Percentiles rank a stretch among this genome's conserved stretches.
Conservation (phyloP, 805 yeast genomes). For the Candida sonorensis region DNA sequence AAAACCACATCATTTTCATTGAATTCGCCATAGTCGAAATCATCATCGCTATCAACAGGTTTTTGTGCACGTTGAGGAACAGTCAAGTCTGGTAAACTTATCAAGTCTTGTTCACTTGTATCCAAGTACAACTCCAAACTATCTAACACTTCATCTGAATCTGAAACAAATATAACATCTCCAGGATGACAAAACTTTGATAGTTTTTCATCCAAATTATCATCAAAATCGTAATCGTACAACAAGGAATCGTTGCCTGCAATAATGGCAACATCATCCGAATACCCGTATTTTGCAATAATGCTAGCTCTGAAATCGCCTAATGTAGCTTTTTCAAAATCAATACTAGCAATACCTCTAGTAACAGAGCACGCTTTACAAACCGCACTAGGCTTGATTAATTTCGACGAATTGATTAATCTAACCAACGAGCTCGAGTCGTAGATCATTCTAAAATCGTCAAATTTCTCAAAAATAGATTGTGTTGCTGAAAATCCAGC, state of each 20-base stretch:
- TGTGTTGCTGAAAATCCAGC: constrained; percentile 82
- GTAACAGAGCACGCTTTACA: constrained; percentile 64
- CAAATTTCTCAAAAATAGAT: constrained; percentile 42
- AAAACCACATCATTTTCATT: constrained; percentile 14
- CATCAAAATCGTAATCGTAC: constrained; percentile 86
- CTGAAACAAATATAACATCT: constrained; percentile 63
- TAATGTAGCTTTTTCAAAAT: constrained; percentile 31
- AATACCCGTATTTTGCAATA: constrained; percentile 44
- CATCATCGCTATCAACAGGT: constrained; percentile 5
- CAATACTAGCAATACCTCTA: constrained; percentile 41
- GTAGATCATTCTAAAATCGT: constrained; percentile 41
- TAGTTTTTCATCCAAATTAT: constrained; percentile 48
- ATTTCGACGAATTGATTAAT: constrained; percentile 56
- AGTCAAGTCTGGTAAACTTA: constrained; percentile 17
- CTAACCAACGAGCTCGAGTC: constrained; percentile 50
- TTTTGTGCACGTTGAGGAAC: constrained; percentile 16
- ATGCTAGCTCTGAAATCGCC: constrained; percentile 46
- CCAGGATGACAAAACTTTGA: constrained; percentile 47
- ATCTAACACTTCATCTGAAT: constrained; percentile 66
- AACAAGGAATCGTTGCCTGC: constrained; percentile 44
- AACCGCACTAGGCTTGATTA: constrained; percentile 56
- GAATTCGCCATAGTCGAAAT: constrained; percentile 15
- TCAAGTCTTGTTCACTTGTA: constrained; percentile 3
- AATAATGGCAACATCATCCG: constrained; percentile 37
- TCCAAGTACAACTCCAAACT: constrained; percentile 51